These are phyloP conservation scores for Coix lacrymajobi DNA, from an alignment of 176 grass and related monocot genomes.

Conservation along the genomic window DNA sequence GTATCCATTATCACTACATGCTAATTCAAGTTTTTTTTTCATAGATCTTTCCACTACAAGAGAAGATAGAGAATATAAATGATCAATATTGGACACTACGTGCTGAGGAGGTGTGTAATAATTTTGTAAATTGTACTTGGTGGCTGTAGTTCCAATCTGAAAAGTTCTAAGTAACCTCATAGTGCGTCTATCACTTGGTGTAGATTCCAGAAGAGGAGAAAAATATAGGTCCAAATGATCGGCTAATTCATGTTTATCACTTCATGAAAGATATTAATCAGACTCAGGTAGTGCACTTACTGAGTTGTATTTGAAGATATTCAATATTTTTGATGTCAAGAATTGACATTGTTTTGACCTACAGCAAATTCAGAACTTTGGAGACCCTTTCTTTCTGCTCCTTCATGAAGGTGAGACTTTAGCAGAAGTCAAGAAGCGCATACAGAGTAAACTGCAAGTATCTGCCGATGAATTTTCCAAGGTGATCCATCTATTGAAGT, in stretches of 20 bases:
- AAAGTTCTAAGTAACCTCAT: conserved; percentile 3
- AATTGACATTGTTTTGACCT: conserved; percentile 18
- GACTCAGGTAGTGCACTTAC: conserved; percentile 61
- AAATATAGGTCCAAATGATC: conserved; percentile 67
- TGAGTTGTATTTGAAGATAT: conserved; percentile 6
- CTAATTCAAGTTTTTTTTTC: conserved; percentile 32
- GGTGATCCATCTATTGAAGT: conserved; percentile 39
- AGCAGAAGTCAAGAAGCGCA: conserved; percentile 63
- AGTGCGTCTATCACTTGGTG: conserved; percentile 16
- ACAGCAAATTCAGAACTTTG: conserved; percentile 86
- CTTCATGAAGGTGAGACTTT: conserved; percentile 86
- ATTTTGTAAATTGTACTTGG: background rate
- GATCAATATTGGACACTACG: conserved; percentile 99
- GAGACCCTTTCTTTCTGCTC: conserved; percentile 83
- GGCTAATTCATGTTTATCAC: conserved; percentile 98
- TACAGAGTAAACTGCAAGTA: conserved; percentile 81
- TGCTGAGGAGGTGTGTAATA: conserved; percentile 81
- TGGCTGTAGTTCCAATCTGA: background rate
- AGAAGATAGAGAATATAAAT: conserved; percentile 99
- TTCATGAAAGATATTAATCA: conserved; percentile 88
- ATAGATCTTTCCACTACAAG: conserved; percentile 75
- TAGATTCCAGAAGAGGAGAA: conserved; percentile 94
- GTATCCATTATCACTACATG: conserved; percentile 5
- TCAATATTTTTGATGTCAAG: background rate
- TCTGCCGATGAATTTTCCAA: conserved; percentile 81